Conservation (phyloP, 2,329 filamentous ascomycete species). For the Grosmannia serpens region DNA sequence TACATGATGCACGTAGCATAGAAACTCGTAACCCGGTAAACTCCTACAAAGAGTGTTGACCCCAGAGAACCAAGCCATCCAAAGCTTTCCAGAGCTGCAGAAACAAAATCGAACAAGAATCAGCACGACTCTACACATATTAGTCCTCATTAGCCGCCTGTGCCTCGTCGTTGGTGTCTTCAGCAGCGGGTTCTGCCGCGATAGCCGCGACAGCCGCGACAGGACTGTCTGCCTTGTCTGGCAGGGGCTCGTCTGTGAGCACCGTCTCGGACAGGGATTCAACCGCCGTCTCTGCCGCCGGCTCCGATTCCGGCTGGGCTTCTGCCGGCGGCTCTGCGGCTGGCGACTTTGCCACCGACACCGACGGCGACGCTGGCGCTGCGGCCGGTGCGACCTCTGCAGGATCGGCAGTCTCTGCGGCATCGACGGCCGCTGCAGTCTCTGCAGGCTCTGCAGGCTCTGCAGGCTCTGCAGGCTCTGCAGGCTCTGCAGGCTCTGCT, state of each 20-base stretch:
- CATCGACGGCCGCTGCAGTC: too few relatives aligned
- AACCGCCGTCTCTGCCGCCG: background rate
- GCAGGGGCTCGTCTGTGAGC: background rate
- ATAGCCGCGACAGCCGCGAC: background rate
- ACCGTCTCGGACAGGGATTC: background rate
- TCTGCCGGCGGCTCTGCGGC: background rate
- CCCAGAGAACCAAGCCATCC: background rate
- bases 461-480: background rate
- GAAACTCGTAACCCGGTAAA: background rate
- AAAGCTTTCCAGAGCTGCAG: background rate
- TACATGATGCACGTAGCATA: background rate
- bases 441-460: background rate
- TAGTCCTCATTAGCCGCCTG: background rate
- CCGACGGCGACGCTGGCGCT: background rate
- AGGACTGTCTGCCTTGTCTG: background rate
- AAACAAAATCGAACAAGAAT: background rate
- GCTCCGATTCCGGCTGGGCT: background rate
- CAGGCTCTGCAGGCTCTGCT: background rate
- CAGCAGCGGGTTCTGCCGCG: background rate
- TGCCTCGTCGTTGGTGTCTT: background rate
- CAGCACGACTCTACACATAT: background rate
- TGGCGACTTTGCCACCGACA: background rate
- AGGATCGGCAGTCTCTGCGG: background rate
- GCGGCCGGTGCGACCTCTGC: background rate
- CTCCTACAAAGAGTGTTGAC: background rate